Conservation (phyloP, 495 filamentous ascomycete species). For the Penicillium paxilli region DNA sequence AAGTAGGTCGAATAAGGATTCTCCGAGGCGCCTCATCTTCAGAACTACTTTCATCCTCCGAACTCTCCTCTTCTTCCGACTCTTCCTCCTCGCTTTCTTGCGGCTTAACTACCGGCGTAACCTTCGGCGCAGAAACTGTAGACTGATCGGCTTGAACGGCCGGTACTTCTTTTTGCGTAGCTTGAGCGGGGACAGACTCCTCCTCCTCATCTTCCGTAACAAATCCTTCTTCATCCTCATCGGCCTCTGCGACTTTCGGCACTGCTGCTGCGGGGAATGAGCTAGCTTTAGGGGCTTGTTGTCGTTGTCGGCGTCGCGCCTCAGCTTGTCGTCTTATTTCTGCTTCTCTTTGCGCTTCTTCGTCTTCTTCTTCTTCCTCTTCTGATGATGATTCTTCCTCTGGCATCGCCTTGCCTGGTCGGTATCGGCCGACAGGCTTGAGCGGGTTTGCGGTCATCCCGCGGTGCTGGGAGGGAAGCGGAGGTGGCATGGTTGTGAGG, state of each 20-base stretch:
- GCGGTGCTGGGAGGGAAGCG: constrained; percentile 54
- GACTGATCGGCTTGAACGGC: constrained; percentile 9
- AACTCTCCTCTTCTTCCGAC: constrained; percentile 42
- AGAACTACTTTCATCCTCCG: constrained; percentile 58
- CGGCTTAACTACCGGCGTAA: neutral
- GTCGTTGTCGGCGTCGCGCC: constrained; percentile 30
- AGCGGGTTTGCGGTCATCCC: constrained; percentile 94
- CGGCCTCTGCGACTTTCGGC: constrained; percentile 27
- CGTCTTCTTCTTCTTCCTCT: constrained; percentile 58
- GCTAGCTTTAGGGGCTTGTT: constrained; percentile 62
- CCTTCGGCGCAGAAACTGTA: constrained; percentile 2
- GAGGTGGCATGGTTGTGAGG: constrained; percentile 63
- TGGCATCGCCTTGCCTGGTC: constrained; percentile 77
- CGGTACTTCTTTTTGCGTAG: constrained; percentile 32
- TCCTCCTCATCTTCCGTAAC: constrained; percentile 67
- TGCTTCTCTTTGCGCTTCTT: constrained; percentile 44
- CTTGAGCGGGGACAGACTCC: constrained; percentile 19
- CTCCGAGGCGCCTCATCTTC: constrained; percentile 76
- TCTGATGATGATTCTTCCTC: constrained; percentile 65
- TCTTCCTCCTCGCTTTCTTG: constrained; percentile 64
- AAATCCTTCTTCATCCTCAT: constrained; percentile 71
- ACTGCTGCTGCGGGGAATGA: constrained; percentile 51
- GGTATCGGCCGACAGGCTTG: constrained; percentile 72
- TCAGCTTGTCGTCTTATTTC: constrained; percentile 31
- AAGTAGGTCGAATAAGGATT: constrained; percentile 82